Evolutionary conservation across 106 monocot genomes (phyloP).

Genomic region (Apostasia shenzhenica): DNA sequence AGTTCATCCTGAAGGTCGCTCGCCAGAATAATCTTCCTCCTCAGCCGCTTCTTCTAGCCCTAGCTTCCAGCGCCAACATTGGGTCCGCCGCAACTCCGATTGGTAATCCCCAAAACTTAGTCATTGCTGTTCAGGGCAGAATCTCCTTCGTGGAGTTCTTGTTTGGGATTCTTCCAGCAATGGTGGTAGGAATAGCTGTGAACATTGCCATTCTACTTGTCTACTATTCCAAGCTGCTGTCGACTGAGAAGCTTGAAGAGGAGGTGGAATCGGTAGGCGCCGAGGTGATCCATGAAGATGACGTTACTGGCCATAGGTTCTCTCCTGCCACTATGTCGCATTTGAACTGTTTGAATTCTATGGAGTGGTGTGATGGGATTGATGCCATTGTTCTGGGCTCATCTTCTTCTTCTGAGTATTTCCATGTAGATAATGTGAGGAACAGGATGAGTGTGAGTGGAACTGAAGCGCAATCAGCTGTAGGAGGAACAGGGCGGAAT

Average conservation of each 20-base stretch:
- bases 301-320: constrained; percentile 44
- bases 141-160: constrained; percentile 60
- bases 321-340: constrained; percentile 68
- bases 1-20: constrained; percentile 66
- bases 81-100: constrained; percentile 77
- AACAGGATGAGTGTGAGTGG: neutral
- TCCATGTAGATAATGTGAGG: neutral
- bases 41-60: constrained; percentile 67
- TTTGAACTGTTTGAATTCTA: constrained; percentile 1
- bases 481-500: neutral
- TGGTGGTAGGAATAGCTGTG: constrained; percentile 42
- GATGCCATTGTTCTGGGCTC: constrained; percentile 9
- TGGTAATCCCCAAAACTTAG: constrained; percentile 83
- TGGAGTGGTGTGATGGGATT: constrained; percentile 4
- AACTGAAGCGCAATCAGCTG: constrained; percentile 1
- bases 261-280: neutral
- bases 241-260: constrained; percentile 36
- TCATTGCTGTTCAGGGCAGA: constrained; percentile 69
- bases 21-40: constrained; percentile 73
- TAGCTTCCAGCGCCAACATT: constrained; percentile 83
- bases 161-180: constrained; percentile 54
- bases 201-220: constrained; percentile 46
- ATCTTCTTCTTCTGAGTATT: neutral
- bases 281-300: constrained; percentile 23
- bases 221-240: constrained; percentile 48